Evolutionary conservation across 129 eudicot genomes (phyloP).

Genomic region (Helichrysum umbraculigerum): DNA sequence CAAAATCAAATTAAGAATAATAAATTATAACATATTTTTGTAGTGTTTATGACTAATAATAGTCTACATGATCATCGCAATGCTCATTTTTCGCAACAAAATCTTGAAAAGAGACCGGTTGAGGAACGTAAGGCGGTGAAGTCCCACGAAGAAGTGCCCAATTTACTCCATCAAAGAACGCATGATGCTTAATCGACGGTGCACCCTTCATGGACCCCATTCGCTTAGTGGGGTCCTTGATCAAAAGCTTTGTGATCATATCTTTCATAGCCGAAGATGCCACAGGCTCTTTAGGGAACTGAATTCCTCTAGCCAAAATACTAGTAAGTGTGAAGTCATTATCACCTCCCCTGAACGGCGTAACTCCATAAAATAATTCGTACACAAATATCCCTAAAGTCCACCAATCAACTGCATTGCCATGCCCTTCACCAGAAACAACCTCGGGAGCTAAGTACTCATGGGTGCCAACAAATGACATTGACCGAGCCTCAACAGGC

Average conservation of each 20-base stretch:
- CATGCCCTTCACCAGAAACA: constrained; percentile 79
- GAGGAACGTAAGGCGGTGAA: constrained; percentile 59
- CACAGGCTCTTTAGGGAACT: constrained; percentile 67
- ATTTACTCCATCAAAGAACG: constrained; percentile 62
- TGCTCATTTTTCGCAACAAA: constrained; percentile 39
- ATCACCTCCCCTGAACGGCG: constrained; percentile 73
- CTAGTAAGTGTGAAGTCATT: constrained; percentile 69
- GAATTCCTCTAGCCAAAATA: constrained; percentile 72
- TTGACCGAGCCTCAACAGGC: constrained; percentile 73
- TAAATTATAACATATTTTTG: not conserved
- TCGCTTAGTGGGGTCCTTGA: constrained; percentile 58
- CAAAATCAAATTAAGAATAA: not conserved
- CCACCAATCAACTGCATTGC: constrained; percentile 90
- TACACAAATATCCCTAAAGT: constrained; percentile 68
- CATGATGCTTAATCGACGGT: constrained; percentile 58
- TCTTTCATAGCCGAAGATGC: constrained; percentile 50
- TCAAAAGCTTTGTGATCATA: constrained; percentile 54
- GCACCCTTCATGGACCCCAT: constrained; percentile 81
- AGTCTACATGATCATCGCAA: constrained; percentile 44
- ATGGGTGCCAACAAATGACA: constrained; percentile 85
- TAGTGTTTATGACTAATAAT: constrained; percentile 36
- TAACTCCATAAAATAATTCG: constrained; percentile 73
- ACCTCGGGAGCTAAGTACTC: constrained; percentile 80
- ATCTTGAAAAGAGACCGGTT: constrained; percentile 36
- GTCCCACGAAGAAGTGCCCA: constrained; percentile 79